phyloP scores from a whole-genome alignment of 306 rosid species.

The Begonia loranthoides region DNA sequence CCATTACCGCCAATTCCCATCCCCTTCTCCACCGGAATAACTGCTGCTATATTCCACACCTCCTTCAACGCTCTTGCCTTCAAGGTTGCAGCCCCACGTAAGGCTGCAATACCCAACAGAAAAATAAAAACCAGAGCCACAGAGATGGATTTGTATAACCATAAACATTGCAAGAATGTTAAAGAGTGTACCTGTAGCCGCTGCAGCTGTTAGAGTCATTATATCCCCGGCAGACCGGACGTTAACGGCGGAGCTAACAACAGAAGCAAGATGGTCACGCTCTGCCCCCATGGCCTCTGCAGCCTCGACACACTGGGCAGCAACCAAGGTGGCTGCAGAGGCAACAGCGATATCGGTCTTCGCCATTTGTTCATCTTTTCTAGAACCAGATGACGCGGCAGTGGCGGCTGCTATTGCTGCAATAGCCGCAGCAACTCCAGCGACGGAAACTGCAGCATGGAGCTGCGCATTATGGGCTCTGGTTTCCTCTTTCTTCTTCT shows the following conservation, averaged over 20 bases:
- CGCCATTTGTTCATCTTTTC: constrained; percentile 56
- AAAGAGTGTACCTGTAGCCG: constrained; percentile 36
- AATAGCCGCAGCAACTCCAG: constrained; percentile 75
- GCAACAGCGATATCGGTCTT: constrained; percentile 90
- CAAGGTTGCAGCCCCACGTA: constrained; percentile 94
- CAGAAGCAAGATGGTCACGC: constrained; percentile 68
- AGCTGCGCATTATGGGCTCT: constrained; percentile 89
- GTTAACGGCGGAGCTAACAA: constrained; percentile 76
- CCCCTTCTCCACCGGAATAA: constrained; percentile 83
- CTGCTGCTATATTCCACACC: constrained; percentile 93
- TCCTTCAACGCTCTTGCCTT: constrained; percentile 95
- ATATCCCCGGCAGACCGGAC: constrained; percentile 86
- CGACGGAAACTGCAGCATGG: constrained; percentile 87
- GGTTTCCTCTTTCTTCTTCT: constrained; percentile 87
- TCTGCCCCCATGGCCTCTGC: constrained; percentile 92
- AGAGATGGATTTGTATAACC: not conserved
- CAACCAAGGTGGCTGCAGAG: constrained; percentile 83
- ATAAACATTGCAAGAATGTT: not conserved
- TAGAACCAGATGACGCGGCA: constrained; percentile 50
- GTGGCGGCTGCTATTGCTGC: constrained; percentile 86
- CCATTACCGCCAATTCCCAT: constrained; percentile 24
- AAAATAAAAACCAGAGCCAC: no score
- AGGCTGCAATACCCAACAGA: constrained; percentile 27
- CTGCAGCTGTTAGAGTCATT: constrained; percentile 74
- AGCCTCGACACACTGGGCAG: constrained; percentile 88